Evolutionary conservation across 176 grass and related monocot genomes (phyloP).

Genomic region (Rhipidocladum racemiflorum): DNA sequence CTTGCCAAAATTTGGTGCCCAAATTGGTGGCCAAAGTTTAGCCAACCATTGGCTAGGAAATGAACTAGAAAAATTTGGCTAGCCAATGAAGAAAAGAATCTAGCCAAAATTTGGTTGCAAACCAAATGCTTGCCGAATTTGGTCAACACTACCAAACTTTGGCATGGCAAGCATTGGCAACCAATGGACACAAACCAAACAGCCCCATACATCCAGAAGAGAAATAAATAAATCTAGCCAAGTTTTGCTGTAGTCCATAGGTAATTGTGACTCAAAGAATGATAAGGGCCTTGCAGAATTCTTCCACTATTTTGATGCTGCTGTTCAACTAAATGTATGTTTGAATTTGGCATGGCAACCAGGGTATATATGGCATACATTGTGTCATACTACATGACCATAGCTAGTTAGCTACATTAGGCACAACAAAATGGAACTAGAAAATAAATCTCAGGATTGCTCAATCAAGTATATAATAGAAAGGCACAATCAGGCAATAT

Average conservation of each 20-base stretch:
- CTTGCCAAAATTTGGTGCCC: too few species aligned
- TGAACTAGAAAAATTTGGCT: too few species aligned
- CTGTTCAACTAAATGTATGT: background rate
- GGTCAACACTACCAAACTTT: too few species aligned
- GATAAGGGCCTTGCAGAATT: background rate
- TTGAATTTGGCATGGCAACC: background rate
- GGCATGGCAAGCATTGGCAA: too few species aligned
- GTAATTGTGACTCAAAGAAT: background rate
- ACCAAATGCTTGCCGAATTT: too few species aligned
- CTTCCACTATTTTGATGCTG: background rate
- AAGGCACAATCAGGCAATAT: background rate
- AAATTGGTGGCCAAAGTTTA: too few species aligned
- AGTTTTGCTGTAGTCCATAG: background rate
- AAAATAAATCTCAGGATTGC: background rate
- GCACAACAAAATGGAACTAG: slow-evolving; percentile 15
- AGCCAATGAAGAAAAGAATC: too few species aligned
- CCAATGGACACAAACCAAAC: too few species aligned
- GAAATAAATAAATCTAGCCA: background rate
- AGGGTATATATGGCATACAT: background rate
- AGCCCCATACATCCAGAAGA: background rate
- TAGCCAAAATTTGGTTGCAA: too few species aligned
- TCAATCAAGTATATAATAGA: slow-evolving; percentile 1
- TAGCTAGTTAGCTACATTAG: background rate
- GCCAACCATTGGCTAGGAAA: too few species aligned
- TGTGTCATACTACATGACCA: background rate